Base-by-base conservation (phyloP, 106 monocot genomes). In the Dendrobium officinale region DNA sequence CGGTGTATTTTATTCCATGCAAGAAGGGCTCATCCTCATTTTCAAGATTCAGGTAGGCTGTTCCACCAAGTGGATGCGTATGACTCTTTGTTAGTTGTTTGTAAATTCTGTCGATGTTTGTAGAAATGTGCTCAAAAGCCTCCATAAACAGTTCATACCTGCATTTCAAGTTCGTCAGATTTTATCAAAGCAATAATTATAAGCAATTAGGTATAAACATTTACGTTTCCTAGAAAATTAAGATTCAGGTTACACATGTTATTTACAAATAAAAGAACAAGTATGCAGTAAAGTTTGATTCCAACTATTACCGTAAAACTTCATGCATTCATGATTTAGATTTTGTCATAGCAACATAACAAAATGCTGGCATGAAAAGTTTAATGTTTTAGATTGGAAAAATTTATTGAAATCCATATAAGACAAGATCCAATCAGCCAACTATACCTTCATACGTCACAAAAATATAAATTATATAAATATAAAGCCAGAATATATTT, bases 1-100 rank as follows among this genome's bases (percentile, higher is more conserved):
- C 95, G 66, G 99, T 95, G 86, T 95, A 99, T 78, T 99, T 99
- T 72, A 99, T 99, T 37, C 99, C 99, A 81, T 99, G 86, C 72
- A 99, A 86, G 81, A 95, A 99, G 31, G 95, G 99, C 22, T 99
- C 99, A 72, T 99, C 99, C 77, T 99, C 99, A 85, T 95, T 99
- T 87, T 99, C 99, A 26, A 99, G 87, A 82, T 88, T 95, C 80
- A 99, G 81, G 82, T 95, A 91, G 75, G 99, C 93, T 77, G 95
- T 95, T 75, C 99, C 99, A 26, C 99, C 99, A 84, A 99, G 88
- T 5, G 95, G 99, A 86, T 99, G 99, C 72, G 95, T 95, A 77
- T 93, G 86, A 84, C 99, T 95, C 79, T 86, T 95, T 72, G 99
- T 99, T 75, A 99, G 78, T 77, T 93, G 88, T 85, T 99, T 99